phyloP scores from a whole-genome alignment of 2,329 filamentous ascomycete genomes.

The Pseudovirgaria hyperparasitica region DNA sequence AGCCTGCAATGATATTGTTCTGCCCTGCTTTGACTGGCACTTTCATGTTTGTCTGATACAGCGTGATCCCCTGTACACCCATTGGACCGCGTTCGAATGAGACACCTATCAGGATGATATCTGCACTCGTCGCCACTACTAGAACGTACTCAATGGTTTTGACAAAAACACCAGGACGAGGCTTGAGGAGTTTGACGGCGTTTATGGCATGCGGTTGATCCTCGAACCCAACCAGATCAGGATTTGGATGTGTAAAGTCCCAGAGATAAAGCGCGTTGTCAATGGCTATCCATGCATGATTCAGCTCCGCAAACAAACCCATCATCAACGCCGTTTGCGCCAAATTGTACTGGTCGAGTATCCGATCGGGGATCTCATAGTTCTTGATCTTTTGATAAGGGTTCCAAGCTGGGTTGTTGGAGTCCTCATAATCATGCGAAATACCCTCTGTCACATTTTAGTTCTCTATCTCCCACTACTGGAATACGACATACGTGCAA shows the following conservation, averaged over 20 bases:
- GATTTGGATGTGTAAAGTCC: constrained; percentile 92
- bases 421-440: constrained; percentile 83
- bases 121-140: constrained; percentile 73
- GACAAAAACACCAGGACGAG: constrained; percentile 79
- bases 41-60: constrained; percentile 84
- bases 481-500: constrained; percentile 53
- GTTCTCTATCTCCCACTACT: constrained; percentile 5
- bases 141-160: constrained; percentile 75
- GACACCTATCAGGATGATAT: constrained; percentile 80
- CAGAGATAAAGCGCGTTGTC: constrained; percentile 94
- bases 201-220: constrained; percentile 81
- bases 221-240: constrained; percentile 84
- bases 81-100: constrained; percentile 50
- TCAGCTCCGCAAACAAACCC: constrained; percentile 88
- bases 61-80: constrained; percentile 58
- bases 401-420: constrained; percentile 56
- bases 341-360: constrained; percentile 85
- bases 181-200: constrained; percentile 75
- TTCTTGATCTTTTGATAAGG: constrained; percentile 81
- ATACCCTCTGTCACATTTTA: constrained; percentile 54
- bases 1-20: constrained; percentile 67
- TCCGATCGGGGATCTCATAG: constrained; percentile 80
- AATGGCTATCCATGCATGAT: constrained; percentile 90
- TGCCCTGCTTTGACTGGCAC: constrained; percentile 64
- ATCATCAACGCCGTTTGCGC: constrained; percentile 83